Evolutionary conservation across 345 rosid genomes (phyloP), one percentile per base, ranked within the genome.

Genomic region (Hirschfeldia incana): DNA sequence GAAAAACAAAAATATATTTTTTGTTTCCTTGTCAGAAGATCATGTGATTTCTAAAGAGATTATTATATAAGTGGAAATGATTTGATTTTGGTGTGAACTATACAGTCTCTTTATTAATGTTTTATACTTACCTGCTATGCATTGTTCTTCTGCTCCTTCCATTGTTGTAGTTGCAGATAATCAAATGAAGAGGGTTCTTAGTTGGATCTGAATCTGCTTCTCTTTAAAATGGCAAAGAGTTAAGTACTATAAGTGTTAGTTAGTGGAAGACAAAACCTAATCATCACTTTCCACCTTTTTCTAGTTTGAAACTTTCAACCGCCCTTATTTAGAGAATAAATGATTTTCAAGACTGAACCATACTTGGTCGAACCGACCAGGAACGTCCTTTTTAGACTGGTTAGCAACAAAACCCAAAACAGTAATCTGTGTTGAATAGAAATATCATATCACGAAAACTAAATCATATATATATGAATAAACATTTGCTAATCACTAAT

Each of bases 191-290:
- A 60, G 0, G 63, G 42, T 8, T 32, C 67, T 30, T 65, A 75
- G 63, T 71, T 71, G 80, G 74, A 80, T 65, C 73, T 76, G 77
- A 44, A 70, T 76, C 69, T 71, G 58, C 29, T 71, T 65, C 63
- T 11, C 80, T 70, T 58, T 46, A 58, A 75, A 59, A 30, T 30
- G 65, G 28, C 49, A 65, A 65, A 17, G 28, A 11, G 76, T 55
- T 80, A 33, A 63, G 57, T 51, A n/a, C n/a, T n/a, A 17, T 32
- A 30, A 67, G 32, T 70, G 80, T 75, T 12, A 0, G 72, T 75
- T 76, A 80, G 83, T 76, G 83, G 83, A 72, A 81, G 80, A 76
- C 80, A 81, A 70, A 29, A 80, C 65, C 62, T 76, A 80, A 81
- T 81, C 80, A 76, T 81, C 74, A 76, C 79, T 70, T 78, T 67